A percentile compares a stretch with the other conserved stretches of the same genome.
phyloP scores from a whole-genome alignment of 768 basidiomycete genomes.

The Pholiota molesta region DNA sequence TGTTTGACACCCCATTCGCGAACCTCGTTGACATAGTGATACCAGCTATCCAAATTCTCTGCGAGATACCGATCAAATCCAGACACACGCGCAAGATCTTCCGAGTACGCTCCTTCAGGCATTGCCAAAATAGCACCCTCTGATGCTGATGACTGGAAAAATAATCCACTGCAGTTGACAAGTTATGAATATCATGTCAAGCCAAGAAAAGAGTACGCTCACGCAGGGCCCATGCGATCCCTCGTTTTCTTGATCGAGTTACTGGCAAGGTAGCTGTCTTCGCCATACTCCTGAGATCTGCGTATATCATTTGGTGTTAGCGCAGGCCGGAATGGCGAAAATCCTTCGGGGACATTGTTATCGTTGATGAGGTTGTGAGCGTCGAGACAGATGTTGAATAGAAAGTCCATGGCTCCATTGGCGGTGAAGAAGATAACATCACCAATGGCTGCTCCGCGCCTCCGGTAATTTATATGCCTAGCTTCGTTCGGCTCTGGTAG shows the following conservation, averaged over 20 bases:
- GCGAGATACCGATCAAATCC: constrained; percentile 5
- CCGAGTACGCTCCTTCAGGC: constrained; percentile 12
- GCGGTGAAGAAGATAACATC: constrained; percentile 20
- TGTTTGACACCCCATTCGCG: constrained; percentile 13
- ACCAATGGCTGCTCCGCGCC: constrained; percentile 15
- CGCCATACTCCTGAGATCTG: not conserved
- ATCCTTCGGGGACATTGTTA: constrained; percentile 11
- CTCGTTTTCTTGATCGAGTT: not conserved
- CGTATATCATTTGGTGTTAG: not conserved
- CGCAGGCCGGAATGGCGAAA: not conserved
- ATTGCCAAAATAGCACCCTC: constrained; percentile 18
- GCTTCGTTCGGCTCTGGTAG: constrained; percentile 15
- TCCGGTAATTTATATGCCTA: constrained; percentile 11
- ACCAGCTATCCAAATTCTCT: constrained; percentile 15
- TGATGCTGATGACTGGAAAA: constrained; percentile 5
- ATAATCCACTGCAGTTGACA: not conserved
- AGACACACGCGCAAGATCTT: not conserved
- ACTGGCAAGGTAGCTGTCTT: not conserved
- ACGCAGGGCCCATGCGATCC: not conserved
- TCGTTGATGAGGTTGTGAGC: constrained; percentile 6
- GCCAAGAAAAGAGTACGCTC: not conserved
- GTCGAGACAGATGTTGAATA: constrained; percentile 17
- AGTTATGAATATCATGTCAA: not conserved
- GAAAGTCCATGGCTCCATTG: constrained; percentile 13
- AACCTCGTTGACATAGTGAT: constrained; percentile 9